A percentile compares a stretch with the other conserved stretches of the same genome.
Evolutionary conservation across 2,329 filamentous ascomycete genomes (phyloP).

Genomic region (Fusarium stilboides): DNA sequence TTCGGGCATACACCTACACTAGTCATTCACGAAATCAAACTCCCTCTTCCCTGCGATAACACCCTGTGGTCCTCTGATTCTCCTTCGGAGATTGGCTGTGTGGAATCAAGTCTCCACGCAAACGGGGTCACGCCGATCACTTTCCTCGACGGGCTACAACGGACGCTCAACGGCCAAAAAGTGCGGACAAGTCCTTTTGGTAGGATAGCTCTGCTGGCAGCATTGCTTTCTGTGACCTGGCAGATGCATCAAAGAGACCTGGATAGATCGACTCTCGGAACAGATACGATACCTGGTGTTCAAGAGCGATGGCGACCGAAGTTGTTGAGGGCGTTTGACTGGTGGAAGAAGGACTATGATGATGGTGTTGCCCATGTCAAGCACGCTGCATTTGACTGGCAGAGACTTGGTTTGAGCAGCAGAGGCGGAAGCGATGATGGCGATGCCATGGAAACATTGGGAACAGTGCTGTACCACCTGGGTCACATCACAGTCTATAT

Average conservation of each 20-base stretch:
- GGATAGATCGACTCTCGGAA: conserved; percentile 47
- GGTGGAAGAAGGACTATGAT: conserved; percentile 52
- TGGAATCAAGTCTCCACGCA: conserved; percentile 50
- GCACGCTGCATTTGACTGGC: conserved; percentile 51
- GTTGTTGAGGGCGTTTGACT: conserved; percentile 48
- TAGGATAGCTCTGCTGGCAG: conserved; percentile 46
- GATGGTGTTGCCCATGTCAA: conserved; percentile 49
- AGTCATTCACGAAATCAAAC: conserved; percentile 51
- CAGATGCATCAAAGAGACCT: conserved; percentile 51
- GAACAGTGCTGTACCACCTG: conserved; percentile 49
- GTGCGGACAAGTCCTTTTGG: conserved; percentile 50
- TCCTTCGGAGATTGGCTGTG: conserved; percentile 50
- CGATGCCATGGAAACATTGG: conserved; percentile 49
- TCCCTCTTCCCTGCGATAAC: conserved; percentile 50
- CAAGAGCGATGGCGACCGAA: conserved; percentile 51
- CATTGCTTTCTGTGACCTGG: conserved; percentile 49
- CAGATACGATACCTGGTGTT: conserved; percentile 47
- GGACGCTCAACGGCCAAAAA: conserved; percentile 48
- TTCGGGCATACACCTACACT: conserved; percentile 51
- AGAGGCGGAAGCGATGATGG: conserved; percentile 50
- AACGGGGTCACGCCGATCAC: conserved; percentile 50
- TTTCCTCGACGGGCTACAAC: conserved; percentile 49
- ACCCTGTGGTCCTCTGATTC: conserved; percentile 51
- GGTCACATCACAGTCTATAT: conserved; percentile 51
- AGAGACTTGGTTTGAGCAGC: conserved; percentile 46